phyloP scores from a whole-genome alignment of 208 protist species.

The Leishmania braziliensis region DNA sequence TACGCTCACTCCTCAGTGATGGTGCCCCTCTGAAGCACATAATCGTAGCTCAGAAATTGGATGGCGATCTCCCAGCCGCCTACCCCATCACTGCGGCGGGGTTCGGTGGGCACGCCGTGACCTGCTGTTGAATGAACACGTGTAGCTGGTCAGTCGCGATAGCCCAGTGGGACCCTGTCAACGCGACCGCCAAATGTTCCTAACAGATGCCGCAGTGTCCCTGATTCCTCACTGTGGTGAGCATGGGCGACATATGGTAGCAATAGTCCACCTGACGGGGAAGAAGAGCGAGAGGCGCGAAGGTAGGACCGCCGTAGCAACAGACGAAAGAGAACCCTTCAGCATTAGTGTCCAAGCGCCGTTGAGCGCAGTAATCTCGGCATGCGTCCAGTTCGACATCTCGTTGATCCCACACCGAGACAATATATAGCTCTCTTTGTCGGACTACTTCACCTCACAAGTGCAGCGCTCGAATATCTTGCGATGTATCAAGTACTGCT shows the following conservation, averaged over 20 bases:
- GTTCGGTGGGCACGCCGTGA: constrained; percentile 91
- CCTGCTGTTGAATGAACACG: constrained; percentile 89
- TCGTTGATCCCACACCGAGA: constrained; percentile 45
- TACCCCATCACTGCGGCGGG: constrained; percentile 55
- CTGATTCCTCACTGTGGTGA: constrained; percentile 81
- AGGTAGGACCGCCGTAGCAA: constrained; percentile 11
- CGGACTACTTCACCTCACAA: constrained; percentile 37
- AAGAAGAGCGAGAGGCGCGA: constrained; percentile 19
- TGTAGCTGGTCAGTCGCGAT: constrained; percentile 62
- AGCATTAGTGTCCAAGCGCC: constrained; percentile 22
- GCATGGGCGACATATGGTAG: constrained; percentile 34
- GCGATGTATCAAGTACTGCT: constrained; percentile 40
- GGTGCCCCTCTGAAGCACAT: constrained; percentile 55
- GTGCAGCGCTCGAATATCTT: constrained; percentile 40
- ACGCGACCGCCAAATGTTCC: constrained; percentile 61
- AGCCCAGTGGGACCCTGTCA: constrained; percentile 79
- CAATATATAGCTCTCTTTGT: constrained; percentile 14
- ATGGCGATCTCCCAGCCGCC: constrained; percentile 84
- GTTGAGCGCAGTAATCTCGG: constrained; percentile 45
- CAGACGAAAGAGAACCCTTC: constrained; percentile 14
- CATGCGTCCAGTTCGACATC: constrained; percentile 54
- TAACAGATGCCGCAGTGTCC: constrained; percentile 83
- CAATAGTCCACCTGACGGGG: constrained; percentile 56
- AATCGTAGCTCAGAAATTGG: constrained; percentile 77
- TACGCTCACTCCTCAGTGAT: constrained; percentile 72